phyloP scores from a whole-genome alignment of 371 early-diverging fungal genomes.

The Saksenaea vasiformis region DNA sequence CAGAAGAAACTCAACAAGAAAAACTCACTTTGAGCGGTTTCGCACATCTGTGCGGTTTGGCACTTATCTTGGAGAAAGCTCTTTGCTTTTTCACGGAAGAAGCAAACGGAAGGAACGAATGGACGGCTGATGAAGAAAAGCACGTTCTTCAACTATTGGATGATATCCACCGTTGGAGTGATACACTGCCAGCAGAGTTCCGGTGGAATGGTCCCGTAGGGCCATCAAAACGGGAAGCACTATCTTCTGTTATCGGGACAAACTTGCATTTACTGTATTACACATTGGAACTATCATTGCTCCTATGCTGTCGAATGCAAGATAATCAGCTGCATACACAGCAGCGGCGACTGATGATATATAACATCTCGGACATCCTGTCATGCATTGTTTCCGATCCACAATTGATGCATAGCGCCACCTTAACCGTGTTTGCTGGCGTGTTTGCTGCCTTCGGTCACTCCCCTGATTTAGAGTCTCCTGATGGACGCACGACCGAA shows the following conservation, averaged over 20 bases:
- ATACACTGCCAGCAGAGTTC: slow-evolving; percentile 26
- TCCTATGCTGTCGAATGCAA: slow-evolving; percentile 46
- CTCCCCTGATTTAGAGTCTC: slow-evolving; percentile 41
- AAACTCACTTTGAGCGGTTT: slow-evolving; percentile 39
- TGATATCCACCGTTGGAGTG: slow-evolving; percentile 38
- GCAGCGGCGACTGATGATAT: slow-evolving; percentile 37
- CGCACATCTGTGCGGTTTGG: slow-evolving; percentile 36
- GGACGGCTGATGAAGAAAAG: slow-evolving; percentile 42
- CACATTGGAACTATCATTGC: slow-evolving; percentile 42
- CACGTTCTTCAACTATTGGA: slow-evolving; percentile 37
- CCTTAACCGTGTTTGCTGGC: slow-evolving; percentile 37
- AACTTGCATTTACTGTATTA: slow-evolving; percentile 42
- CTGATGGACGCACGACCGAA: slow-evolving; percentile 24
- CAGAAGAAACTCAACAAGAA: slow-evolving; percentile 43
- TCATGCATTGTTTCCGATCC: slow-evolving; percentile 34
- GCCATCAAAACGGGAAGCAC: slow-evolving; percentile 11
- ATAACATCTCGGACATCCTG: slow-evolving; percentile 42
- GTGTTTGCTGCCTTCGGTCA: slow-evolving; percentile 51
- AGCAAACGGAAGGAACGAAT: slow-evolving; percentile 21
- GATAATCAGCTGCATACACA: slow-evolving; percentile 35
- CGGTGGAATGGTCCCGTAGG: slow-evolving; percentile 29
- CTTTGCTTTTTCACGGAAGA: slow-evolving; percentile 39
- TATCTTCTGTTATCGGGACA: slow-evolving; percentile 28
- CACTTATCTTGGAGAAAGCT: slow-evolving; percentile 42
- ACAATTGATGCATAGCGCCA: slow-evolving; percentile 35